These are phyloP conservation scores for Penicillium silybi DNA, from an alignment of 495 filamentous ascomycete genomes.

Conservation along the genomic window DNA sequence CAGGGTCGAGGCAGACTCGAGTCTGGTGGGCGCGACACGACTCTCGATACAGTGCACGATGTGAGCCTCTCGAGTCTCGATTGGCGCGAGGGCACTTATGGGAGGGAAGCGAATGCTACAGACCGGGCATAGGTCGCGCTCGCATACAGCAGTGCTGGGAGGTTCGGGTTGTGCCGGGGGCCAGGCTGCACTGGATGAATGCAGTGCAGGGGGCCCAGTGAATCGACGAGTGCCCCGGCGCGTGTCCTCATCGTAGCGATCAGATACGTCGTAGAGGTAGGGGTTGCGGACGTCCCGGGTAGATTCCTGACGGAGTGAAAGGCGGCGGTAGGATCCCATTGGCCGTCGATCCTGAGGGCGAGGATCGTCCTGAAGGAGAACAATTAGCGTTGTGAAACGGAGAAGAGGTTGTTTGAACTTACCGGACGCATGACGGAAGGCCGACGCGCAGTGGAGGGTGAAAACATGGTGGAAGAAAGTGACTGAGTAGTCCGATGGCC, in stretches of 20 bases:
- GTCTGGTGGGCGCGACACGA: slow-evolving; percentile 15
- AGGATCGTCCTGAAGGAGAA: neutral
- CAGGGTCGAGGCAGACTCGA: neutral
- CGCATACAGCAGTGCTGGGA: slow-evolving; percentile 47
- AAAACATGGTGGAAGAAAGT: slow-evolving; percentile 17
- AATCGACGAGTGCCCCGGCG: neutral
- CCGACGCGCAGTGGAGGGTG: neutral
- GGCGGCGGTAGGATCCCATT: slow-evolving; percentile 9
- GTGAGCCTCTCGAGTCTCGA: slow-evolving; percentile 67
- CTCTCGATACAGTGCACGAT: slow-evolving; percentile 68
- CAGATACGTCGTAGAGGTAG: neutral
- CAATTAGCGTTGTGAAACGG: neutral
- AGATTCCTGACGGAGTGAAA: slow-evolving; percentile 6
- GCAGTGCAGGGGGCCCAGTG: neutral
- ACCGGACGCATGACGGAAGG: slow-evolving; percentile 3
- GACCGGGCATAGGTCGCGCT: slow-evolving; percentile 89
- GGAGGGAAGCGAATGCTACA: slow-evolving; percentile 76
- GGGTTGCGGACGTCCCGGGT: slow-evolving; percentile 2
- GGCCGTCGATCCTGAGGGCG: slow-evolving; percentile 19
- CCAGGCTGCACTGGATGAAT: neutral
- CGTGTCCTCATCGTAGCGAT: neutral
- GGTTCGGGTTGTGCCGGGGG: neutral
- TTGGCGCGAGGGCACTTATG: slow-evolving; percentile 53
- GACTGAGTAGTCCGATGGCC: slow-evolving; percentile 25
- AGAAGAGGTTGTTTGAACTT: neutral